Evolutionary conservation across 2,329 filamentous ascomycete species (phyloP), one percentile per base, ranked within the genome.

Genomic region (Pseudogymnoascus sp.): DNA sequence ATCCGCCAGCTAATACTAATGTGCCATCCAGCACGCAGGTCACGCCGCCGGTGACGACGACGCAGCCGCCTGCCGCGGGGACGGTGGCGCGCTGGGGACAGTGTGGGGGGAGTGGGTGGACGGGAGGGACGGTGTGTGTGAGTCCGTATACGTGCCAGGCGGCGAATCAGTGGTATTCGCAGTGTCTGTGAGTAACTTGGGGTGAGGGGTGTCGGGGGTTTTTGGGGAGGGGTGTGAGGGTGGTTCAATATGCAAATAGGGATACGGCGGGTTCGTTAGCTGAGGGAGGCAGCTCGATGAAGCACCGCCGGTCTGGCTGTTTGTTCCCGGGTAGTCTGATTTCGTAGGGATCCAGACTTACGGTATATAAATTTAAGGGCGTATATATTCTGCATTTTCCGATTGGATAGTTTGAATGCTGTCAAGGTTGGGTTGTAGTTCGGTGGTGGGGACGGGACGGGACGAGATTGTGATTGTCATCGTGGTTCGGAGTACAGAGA

Each of bases 111-210:
- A 65, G 65, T 24, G 70, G 70, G 16, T 75, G 68, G 60, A 70
- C 64, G n/a, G 74, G 74, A 47, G 64, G 71, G 21, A 74, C 71
- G 19, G 64, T 64, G 6, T 77, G 75, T 68, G 70, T 67, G 5
- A 65, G 67, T 14, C 71, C 71, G 19, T 72, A 67, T 53, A 71
- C 65, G 29, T 77, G 75, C 69, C 72, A 70, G 29, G 66, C 66
- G 50, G 62, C 66, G 65, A 76, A 74, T 68, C 64, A 66, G n/a
- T 77, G 72, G 64, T 77, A 76, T 65, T 73, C 67, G 31, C 74
- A 76, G 69, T 75, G 74, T 68, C 67, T 73, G 68, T 75, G 71
- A 71, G 16, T 64, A n/a, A 13, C 6, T 13, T 14, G 2, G 2
- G 40, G 40, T 24, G 40, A 24, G 19, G 4, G 40, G 40, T 19